Evolutionary conservation across 495 filamentous ascomycete genomes (phyloP).

Genomic region (Aspergillus bridgeri): DNA sequence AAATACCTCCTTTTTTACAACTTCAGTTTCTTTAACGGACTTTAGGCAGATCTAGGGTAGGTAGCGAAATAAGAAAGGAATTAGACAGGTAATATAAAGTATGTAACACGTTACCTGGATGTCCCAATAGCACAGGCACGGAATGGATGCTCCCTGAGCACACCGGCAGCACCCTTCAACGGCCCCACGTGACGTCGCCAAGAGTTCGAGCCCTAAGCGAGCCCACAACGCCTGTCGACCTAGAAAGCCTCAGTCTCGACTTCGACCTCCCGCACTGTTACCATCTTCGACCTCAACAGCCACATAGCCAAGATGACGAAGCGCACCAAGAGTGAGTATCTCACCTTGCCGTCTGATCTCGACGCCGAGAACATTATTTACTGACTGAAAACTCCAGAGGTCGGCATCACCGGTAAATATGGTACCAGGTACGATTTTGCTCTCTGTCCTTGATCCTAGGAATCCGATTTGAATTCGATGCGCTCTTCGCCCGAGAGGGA

Average conservation of each 20-base stretch:
- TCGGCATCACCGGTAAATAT: conserved; percentile 78
- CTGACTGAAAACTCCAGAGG: conserved; percentile 56
- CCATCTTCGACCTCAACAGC: conserved; percentile 46
- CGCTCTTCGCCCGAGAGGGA: conserved; percentile 17
- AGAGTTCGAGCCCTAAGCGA: conserved; percentile 43
- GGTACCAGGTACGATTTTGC: conserved; percentile 56
- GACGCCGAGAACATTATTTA: conserved; percentile 8
- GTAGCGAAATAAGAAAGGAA: no score
- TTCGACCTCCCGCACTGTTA: conserved; percentile 42
- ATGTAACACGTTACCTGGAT: no score
- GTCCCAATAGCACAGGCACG: no score
- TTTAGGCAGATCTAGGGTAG: no score
- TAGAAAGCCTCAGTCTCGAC: conserved; percentile 34
- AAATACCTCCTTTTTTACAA: no score
- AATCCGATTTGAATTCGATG: conserved; percentile 24
- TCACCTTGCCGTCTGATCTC: not conserved
- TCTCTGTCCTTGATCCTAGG: conserved; percentile 18
- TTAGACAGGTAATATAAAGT: no score
- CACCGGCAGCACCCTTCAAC: no score
- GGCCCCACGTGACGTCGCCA: conserved; percentile 25
- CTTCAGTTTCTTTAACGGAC: no score
- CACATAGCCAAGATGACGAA: conserved; percentile 79
- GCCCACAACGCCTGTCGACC: conserved; percentile 41
- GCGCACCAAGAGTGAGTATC: conserved; percentile 77
- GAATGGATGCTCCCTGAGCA: no score